Base-by-base conservation (phyloP, 805 yeast genomes). In the Starmerella tilneyi region DNA sequence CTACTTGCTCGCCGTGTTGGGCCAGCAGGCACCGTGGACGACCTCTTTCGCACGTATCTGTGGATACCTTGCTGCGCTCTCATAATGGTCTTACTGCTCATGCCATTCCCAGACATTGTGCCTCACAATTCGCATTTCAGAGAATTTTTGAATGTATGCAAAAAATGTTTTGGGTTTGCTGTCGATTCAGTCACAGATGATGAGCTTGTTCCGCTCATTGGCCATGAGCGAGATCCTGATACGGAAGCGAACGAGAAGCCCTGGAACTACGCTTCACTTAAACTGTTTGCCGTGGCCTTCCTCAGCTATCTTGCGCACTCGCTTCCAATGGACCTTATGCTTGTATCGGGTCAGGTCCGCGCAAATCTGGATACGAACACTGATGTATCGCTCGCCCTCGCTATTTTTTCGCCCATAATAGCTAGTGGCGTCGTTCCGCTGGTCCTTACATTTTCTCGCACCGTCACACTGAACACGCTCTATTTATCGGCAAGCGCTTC, bases 21-120 rank as follows among this genome's bases (percentile, higher is more conserved):
- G 23, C 20, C 21, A 22, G 27, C 13, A 23, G 26, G 27, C 3
- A 24, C 6, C 3, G 24, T 46, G 11, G 26, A 33, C 5, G 52
- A 37, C 6, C 30, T 46, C 4, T 48, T 51, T 39, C 37, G 22
- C 2, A 24, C 20, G 7, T 36, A 46, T 2, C 30, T 51, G n/a
- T 46, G 45, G 47, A 44, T 49, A 1, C 50, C 54, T 2, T 19
- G 41, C 9, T 4, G 35, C 8, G 15, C 33, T 15, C 13, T 46
- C 8, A 9, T 41, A 3, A 8, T 35, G 16, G 41, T 47, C 3
- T 32, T 51, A 11, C 17, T 43, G 11, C 21, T 44, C 6, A 51
- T 49, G 54, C 48, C 48, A 5, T 15, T 46, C 11, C 29, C 44
- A 5, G 39, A 38, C 9, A 17, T 30, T 11, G 9, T 15, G 8